Base-by-base conservation (phyloP, 2,329 filamentous ascomycete species). In the Phaeophleospora eucalypticola region DNA sequence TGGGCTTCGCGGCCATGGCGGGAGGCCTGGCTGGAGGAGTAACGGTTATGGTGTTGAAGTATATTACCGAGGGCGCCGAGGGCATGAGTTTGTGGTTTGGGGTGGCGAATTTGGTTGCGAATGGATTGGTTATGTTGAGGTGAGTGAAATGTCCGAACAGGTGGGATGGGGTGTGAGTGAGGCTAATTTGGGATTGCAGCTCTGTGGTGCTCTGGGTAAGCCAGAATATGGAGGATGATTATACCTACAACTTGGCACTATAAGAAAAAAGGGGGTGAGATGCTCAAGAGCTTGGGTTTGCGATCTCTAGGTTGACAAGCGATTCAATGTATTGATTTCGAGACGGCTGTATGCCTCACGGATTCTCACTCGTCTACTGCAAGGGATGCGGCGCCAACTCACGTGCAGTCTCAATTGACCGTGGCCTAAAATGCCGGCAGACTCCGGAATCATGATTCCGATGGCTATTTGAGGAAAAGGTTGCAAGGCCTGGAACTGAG, bases 151-250 rank as follows among this genome's bases (percentile, higher is more conserved):
- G n/a, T n/a, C n/a, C n/a, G n/a, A n/a, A n/a, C n/a, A n/a, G n/a
- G n/a, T n/a, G n/a, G n/a, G n/a, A n/a, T n/a, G n/a, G n/a, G n/a
- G 4, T 8, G 27, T 33, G 24, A 15, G 7, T 16, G 42, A 43
- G 48, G 49, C 66, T 62, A 48, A 63, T n/a, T n/a, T n/a, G n/a
- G n/a, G n/a, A n/a, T n/a, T 49, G 15, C 57, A 84, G 81, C 61
- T 80, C 80, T 19, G 72, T 80, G 40, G 78, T 84, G 32, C 74
- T 86, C 27, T 86, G 82, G 82, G 74, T 86, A 20, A 81, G 80
- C 42, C 83, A 86, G 72, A 86, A 85, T 60, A 84, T 86, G 69
- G 83, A 86, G 65, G 82, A 86, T 58, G 82, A 85, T 60, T 86
- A 85, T 64, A 84, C 81, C 21, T 86, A 86, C 66, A 84, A 81